Base-by-base conservation (phyloP, 169 alveolate species). In the Cystoisospora suis region DNA sequence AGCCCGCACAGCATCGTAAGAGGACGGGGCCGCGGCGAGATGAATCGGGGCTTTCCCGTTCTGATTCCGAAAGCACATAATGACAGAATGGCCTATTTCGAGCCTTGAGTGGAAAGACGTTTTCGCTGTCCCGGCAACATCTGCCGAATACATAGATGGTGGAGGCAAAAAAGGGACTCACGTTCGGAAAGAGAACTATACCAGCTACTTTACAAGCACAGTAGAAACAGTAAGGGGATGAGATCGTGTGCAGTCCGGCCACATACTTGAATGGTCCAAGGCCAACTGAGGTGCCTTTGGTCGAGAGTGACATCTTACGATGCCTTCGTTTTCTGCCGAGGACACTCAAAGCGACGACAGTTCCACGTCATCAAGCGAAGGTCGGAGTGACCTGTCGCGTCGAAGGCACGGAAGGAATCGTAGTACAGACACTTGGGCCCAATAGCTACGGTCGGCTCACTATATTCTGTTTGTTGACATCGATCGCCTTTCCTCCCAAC, bases 1-100 rank as follows among this genome's bases (percentile, higher is more conserved):
- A 44, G 72, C 38, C 3, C 88, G 88, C 1, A 56, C 87, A 32
- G 75, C 87, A 29, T 20, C 87, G 81, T 40, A 75, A 3, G 69
- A 34, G 20, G 3, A 46, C 15, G 91, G 91, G n/a, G 91, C 91
- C 34, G 91, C 91, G 0, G 91, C 91, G 17, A 87, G 83, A 59
- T 77, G 87, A 0, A 88, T 75, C 32, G 92, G 88, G 29, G 92
- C 88, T 53, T 88, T 75, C 0, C 90, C 90, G 46, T 65, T 36
- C 69, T 72, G 83, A n/a, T n/a, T 0, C 17, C 81, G 38, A 36
- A 7, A 61, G 75, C 15, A 61, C 15, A 23, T 15, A 23, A 53
- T 12, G 29, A 23, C 29, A 53, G 65, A 23, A 12, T 23, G 23
- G 29, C 23, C 23, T 15, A 53, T 12, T 53, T 53, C 23, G 65